phyloP scores from a whole-genome alignment of 2,329 filamentous ascomycete species.

The Venturia nashicola region DNA sequence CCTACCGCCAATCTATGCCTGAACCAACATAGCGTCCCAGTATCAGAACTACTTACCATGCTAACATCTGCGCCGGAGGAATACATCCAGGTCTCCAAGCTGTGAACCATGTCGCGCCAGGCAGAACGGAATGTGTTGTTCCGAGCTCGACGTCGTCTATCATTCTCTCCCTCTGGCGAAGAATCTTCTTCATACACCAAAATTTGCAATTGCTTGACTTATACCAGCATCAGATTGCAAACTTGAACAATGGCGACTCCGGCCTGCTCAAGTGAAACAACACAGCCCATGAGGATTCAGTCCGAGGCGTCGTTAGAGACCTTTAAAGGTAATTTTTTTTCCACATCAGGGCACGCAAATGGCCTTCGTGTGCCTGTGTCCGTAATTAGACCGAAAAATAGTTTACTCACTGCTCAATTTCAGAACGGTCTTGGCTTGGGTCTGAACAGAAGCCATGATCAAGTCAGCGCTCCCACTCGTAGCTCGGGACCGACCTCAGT shows the following conservation, averaged over 20 bases:
- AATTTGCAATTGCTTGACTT: not conserved
- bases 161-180: not conserved
- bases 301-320: not conserved
- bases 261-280: not conserved
- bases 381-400: not conserved
- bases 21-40: not conserved
- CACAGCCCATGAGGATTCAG: not conserved
- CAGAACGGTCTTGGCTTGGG: not conserved
- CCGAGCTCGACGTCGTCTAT: not conserved
- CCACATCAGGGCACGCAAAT: not conserved
- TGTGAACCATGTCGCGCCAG: too few species aligned
- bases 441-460: not conserved
- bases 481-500: not conserved
- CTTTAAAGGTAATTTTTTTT: not conserved
- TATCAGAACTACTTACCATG: not conserved
- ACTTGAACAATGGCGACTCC: not conserved
- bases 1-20: not conserved
- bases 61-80: too few species aligned
- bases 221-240: not conserved
- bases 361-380: not conserved
- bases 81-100: too few species aligned
- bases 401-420: not conserved
- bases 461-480: not conserved
- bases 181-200: not conserved
- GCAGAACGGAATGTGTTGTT: too few species aligned